A percentile compares a stretch with the other conserved stretches of the same genome.
phyloP scores from a whole-genome alignment of 495 filamentous ascomycete genomes.

The Aspergillus ostianus region DNA sequence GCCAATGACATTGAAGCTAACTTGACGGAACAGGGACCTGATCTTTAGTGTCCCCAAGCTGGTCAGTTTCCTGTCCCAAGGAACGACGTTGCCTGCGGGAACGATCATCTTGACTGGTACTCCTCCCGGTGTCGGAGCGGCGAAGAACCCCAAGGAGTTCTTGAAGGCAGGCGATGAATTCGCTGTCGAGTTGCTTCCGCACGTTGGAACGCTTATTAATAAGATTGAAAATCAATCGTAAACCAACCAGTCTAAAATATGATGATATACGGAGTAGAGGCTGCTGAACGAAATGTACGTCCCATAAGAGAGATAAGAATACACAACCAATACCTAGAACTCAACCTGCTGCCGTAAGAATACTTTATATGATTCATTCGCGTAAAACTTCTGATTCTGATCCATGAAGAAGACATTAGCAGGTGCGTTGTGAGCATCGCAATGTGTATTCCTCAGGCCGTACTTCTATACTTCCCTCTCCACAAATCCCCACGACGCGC shows the following conservation, averaged over 20 bases:
- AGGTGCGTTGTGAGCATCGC: not conserved
- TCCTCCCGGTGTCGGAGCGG: slow-evolving; percentile 50
- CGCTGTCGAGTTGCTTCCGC: slow-evolving; percentile 51
- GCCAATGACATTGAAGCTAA: slow-evolving; percentile 9
- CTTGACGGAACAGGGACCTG: slow-evolving; percentile 52
- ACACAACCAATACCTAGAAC: too few relatives aligned
- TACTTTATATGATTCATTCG: too few relatives aligned
- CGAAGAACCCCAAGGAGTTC: slow-evolving; percentile 55
- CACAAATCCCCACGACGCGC: slow-evolving; percentile 1
- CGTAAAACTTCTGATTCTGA: too few relatives aligned
- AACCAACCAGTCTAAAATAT: not conserved
- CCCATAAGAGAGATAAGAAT: too few relatives aligned
- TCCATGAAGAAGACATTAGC: not conserved
- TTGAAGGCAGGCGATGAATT: slow-evolving; percentile 61
- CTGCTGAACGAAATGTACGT: too few relatives aligned
- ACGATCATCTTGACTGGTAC: slow-evolving; percentile 87
- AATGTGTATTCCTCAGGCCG: not conserved
- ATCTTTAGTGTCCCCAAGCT: slow-evolving; percentile 75
- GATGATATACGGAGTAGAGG: not conserved
- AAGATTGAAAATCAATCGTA: slow-evolving; percentile 35
- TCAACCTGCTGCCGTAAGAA: too few relatives aligned
- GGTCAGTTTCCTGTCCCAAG: slow-evolving; percentile 71
- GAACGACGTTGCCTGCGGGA: slow-evolving; percentile 75
- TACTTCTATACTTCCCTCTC: not conserved
- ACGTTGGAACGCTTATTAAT: slow-evolving; percentile 42